A percentile compares a stretch with the other conserved stretches of the same genome.
Evolutionary conservation across 768 basidiomycete species (phyloP).

Genomic region (Phaffia tasmanica): DNA sequence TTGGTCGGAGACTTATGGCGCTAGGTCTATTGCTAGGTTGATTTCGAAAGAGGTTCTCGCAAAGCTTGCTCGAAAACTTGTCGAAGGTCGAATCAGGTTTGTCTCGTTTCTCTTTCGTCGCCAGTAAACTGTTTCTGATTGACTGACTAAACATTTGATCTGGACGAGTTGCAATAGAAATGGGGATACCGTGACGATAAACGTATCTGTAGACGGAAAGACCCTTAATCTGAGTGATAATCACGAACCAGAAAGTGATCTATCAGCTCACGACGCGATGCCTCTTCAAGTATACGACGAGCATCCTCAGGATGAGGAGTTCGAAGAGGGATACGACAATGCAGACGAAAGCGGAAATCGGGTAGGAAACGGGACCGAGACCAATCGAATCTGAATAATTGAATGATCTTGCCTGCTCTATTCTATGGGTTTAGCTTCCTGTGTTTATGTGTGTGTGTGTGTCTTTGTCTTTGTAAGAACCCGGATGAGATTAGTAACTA

Average conservation of each 20-base stretch:
- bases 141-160: too few species aligned
- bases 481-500: too few species aligned
- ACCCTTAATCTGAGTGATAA: constrained; percentile 52
- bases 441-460: too few species aligned
- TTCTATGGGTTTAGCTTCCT: too few species aligned
- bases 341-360: background rate
- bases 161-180: constrained; percentile 40
- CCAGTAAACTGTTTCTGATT: background rate
- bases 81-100: constrained; percentile 66
- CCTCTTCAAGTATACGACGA: constrained; percentile 1
- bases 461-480: too few species aligned
- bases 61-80: constrained; percentile 66
- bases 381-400: too few species aligned
- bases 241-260: constrained; percentile 45
- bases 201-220: constrained; percentile 42
- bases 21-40: constrained; percentile 74
- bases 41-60: constrained; percentile 71
- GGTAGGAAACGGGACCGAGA: too few species aligned
- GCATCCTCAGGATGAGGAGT: background rate
- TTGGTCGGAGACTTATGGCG: constrained; percentile 76
- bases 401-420: too few species aligned
- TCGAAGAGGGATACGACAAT: background rate
- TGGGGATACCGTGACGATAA: constrained; percentile 55
- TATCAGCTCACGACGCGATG: constrained; percentile 19
- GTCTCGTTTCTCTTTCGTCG: background rate